These are phyloP conservation scores for Coemansia sp. DNA, from an alignment of 192 early-diverging fungal species.

Conservation along the genomic window DNA sequence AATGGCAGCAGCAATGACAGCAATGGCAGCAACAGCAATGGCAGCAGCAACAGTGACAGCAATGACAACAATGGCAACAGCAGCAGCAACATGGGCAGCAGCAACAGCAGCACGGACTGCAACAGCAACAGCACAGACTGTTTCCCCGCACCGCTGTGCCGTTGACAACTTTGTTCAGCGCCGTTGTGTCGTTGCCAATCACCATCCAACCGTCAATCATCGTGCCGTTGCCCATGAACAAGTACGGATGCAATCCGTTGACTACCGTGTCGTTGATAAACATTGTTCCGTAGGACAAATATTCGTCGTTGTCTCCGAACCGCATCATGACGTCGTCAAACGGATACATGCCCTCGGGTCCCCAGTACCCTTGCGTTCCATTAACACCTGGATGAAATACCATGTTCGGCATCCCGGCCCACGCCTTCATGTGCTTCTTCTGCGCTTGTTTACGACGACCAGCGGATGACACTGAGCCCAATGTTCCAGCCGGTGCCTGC, in stretches of 20 bases:
- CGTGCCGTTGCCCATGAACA: constrained; percentile 49
- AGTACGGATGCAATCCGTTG: constrained; percentile 40
- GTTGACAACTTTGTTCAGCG: constrained; percentile 39
- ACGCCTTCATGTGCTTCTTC: constrained; percentile 28
- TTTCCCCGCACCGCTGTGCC: constrained; percentile 36
- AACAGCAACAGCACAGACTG: constrained; percentile 31
- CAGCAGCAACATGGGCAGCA: constrained; percentile 36
- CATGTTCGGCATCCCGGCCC: constrained; percentile 35
- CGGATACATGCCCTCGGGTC: constrained; percentile 47
- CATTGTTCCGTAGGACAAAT: constrained; percentile 46
- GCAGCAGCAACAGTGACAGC: constrained; percentile 31
- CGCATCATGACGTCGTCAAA: constrained; percentile 44
- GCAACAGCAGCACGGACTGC: constrained; percentile 34
- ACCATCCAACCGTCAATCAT: constrained; percentile 52
- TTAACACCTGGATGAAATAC: constrained; percentile 33
- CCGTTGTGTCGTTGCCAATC: constrained; percentile 40
- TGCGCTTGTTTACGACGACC: not conserved
- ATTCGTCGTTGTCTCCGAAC: constrained; percentile 46
- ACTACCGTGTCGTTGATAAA: constrained; percentile 49
- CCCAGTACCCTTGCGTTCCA: constrained; percentile 43
- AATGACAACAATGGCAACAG: constrained; percentile 30
- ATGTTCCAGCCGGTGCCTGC: not conserved
- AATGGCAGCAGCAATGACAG: constrained; percentile 52
- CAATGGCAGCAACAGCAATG: constrained; percentile 39
- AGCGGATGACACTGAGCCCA: not conserved